Evolutionary conservation across 352 stramenopile genomes (phyloP).

Genomic region (Phytophthora sp.): DNA sequence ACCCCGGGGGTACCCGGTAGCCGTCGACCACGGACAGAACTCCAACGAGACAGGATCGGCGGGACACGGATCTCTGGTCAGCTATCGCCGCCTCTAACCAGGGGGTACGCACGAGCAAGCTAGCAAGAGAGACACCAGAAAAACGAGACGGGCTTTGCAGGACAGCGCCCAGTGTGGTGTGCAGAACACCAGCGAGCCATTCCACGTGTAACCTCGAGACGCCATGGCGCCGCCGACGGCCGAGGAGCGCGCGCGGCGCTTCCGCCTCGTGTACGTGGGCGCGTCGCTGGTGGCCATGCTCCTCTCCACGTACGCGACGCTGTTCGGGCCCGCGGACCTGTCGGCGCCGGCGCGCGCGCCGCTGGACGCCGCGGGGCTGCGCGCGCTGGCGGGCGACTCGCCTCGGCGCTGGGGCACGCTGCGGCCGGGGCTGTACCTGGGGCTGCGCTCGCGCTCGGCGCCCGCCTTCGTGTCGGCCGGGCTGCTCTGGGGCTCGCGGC

Average conservation of each 20-base stretch:
- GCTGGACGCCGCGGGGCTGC: slow-evolving; percentile 44
- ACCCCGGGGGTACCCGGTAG: no score
- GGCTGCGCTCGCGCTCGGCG: slow-evolving; percentile 70
- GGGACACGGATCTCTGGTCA: no score
- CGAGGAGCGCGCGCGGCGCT: slow-evolving; percentile 29
- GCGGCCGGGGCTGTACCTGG: slow-evolving; percentile 80
- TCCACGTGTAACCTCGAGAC: neutral
- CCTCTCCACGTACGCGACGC: slow-evolving; percentile 29
- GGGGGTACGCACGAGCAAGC: no score
- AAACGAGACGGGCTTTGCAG: neutral
- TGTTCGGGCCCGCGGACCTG: slow-evolving; percentile 25
- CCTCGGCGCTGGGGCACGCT: slow-evolving; percentile 81
- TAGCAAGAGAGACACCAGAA: no score
- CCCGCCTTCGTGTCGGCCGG: slow-evolving; percentile 71
- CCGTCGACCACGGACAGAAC: no score
- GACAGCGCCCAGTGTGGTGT: no score
- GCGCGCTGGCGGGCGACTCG: slow-evolving; percentile 25
- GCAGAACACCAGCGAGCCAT: no score
- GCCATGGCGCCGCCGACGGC: slow-evolving; percentile 21
- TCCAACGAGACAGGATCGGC: neutral
- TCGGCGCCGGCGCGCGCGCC: neutral
- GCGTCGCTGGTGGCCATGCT: slow-evolving; percentile 33
- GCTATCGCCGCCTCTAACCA: no score
- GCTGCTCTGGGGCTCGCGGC: slow-evolving; percentile 73
- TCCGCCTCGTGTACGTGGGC: slow-evolving; percentile 31